Evolutionary conservation across 2,329 filamentous ascomycete genomes (phyloP), one percentile per base, ranked within the genome.

Genomic region (Magnaporthiopsis incrustans): DNA sequence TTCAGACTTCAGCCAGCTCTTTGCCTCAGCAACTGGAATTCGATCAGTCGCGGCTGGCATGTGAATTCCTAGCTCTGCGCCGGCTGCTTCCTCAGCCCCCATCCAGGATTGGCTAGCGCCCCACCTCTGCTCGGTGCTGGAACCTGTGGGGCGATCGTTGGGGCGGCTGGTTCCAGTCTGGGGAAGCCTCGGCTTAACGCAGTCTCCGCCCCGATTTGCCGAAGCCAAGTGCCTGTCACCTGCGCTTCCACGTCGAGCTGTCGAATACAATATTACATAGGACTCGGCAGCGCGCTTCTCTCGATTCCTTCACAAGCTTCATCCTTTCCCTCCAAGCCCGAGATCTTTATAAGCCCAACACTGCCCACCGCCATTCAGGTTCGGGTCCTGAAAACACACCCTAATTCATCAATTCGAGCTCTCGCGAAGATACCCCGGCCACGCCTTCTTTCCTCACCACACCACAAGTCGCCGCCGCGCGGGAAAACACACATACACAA

Each of bases 401-500:
- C 30, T 7, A 59, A 59, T 10, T 27, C 57, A n/a, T 59, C 27
- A 4, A 30, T 59, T 12, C 44, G 44, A 53, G 22, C n/a, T 25
- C 44, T 53, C n/a, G 44, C 22, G 44, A 58, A 12, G 22, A 58
- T 18, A 7, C 25, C 26, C 57, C 14, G 15, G n/a, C 57, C 22
- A 14, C 26, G 4, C 12, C 57, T 14, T 58, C 57, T 32, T 50
- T 58, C 57, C 35, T 50, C 57, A 60, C 53, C 25, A 63, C 44
- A 22, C 44, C 44, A 6, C 22, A n/a, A 53, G 22, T 53, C 44
- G 44, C 44, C 44, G 44, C 22, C 18, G 44, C 44, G 15, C 22
- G 25, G 59, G 26, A 60, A 60, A 60, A 11, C 32, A 38, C 65
- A 62, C 66, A 66, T 56, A 67, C 63, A 63, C 67, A 65, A 90